Conservation (phyloP, 176 grass and related monocot species). For the Zoysia pacifica region DNA sequence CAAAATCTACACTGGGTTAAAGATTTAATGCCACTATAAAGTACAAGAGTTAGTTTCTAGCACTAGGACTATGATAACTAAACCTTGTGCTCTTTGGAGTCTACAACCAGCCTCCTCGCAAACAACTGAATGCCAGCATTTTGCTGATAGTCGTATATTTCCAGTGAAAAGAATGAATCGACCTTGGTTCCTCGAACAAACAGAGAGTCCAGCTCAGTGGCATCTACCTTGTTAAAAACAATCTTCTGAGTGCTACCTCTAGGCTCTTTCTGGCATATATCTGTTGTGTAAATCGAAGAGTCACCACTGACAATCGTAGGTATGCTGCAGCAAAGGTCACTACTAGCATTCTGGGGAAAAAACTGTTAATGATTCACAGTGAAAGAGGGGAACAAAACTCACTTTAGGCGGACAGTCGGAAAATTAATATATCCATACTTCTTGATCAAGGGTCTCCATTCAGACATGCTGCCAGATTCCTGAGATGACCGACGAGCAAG, state of each 20-base stretch:
- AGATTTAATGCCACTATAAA: too few relatives aligned
- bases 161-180: constrained; percentile 63
- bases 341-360: background rate
- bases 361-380: background rate
- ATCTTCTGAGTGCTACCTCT: constrained; percentile 62
- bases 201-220: constrained; percentile 47
- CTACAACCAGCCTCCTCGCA: constrained; percentile 69
- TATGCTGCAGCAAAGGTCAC: constrained; percentile 58
- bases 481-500: constrained; percentile 52
- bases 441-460: constrained; percentile 74
- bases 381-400: constrained; percentile 33
- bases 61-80: too few relatives aligned
- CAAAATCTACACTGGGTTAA: too few relatives aligned
- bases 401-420: constrained; percentile 70
- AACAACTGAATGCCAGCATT: constrained; percentile 70
- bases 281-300: constrained; percentile 50
- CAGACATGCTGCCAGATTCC: constrained; percentile 65
- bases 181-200: constrained; percentile 54
- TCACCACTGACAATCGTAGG: constrained; percentile 46
- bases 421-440: constrained; percentile 58
- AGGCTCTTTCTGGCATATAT: constrained; percentile 69
- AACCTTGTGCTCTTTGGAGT: constrained; percentile 35
- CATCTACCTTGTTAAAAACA: constrained; percentile 61
- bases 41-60: too few relatives aligned
- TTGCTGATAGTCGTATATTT: constrained; percentile 75